Conservation (phyloP, 371 early-diverging fungal species). For the Mucor irregularis region DNA sequence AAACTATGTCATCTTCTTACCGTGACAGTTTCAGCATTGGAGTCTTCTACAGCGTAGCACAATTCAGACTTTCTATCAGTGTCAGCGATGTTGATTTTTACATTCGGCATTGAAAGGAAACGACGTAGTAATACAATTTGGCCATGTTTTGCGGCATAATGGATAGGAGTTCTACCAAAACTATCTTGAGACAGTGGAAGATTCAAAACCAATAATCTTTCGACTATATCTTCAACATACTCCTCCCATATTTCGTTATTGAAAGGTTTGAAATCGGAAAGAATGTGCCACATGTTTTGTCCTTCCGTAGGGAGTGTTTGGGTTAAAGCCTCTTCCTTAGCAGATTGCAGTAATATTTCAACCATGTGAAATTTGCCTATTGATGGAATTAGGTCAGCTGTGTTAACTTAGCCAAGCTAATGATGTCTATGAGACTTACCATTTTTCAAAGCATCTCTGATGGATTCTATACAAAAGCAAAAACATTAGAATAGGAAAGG, state of each 20-base stretch:
- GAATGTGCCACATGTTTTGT: slow-evolving; percentile 52
- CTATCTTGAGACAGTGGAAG: slow-evolving; percentile 26
- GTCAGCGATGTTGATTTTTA: slow-evolving; percentile 29
- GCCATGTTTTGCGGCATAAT: slow-evolving; percentile 53
- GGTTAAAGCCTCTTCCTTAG: slow-evolving; percentile 6
- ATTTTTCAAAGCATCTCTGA: slow-evolving; percentile 48
- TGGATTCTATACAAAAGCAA: slow-evolving; percentile 21
- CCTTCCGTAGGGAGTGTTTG: slow-evolving; percentile 7
- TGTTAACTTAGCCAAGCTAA: neutral
- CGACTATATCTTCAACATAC: slow-evolving; percentile 42
- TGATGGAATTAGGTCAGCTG: neutral
- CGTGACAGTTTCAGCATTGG: slow-evolving; percentile 19
- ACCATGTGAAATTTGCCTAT: slow-evolving; percentile 56
- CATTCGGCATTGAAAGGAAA: slow-evolving; percentile 14
- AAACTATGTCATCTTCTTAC: slow-evolving; percentile 16
- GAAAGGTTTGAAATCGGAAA: slow-evolving; percentile 47
- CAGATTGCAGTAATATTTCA: slow-evolving; percentile 37
- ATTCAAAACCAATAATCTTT: slow-evolving; percentile 15
- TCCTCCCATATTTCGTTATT: slow-evolving; percentile 50
- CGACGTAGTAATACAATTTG: slow-evolving; percentile 31
- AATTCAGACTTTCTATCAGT: slow-evolving; percentile 38
- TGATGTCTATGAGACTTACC: slow-evolving; percentile 24
- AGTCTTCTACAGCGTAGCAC: slow-evolving; percentile 45
- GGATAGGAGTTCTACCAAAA: slow-evolving; percentile 39
- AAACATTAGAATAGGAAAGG: neutral